Evolutionary conservation across 169 alveolate genomes (phyloP).

Genomic region (Perkinsus olseni): DNA sequence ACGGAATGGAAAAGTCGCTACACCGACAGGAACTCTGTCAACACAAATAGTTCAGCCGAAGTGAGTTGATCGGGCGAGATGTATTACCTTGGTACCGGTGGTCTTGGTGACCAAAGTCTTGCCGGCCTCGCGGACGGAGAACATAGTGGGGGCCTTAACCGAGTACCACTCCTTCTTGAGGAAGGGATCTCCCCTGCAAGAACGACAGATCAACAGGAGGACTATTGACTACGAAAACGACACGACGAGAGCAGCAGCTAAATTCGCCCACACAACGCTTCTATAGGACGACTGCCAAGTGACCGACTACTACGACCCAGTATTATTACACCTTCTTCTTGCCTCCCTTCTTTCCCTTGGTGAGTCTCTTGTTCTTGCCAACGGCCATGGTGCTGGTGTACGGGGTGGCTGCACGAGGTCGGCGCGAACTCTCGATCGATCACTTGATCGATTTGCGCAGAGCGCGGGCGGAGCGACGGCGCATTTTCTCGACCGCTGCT

Average conservation of each 20-base stretch:
- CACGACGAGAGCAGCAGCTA: not conserved
- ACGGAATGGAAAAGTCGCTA: too few relatives aligned
- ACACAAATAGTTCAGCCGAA: too few relatives aligned
- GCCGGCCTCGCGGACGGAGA: constrained; percentile 83
- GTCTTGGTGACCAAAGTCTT: constrained; percentile 88
- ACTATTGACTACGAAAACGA: not conserved
- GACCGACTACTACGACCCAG: not conserved
- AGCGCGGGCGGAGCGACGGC: constrained; percentile 3
- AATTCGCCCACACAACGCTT: not conserved
- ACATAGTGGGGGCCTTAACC: constrained; percentile 88
- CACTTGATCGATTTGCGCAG: not conserved
- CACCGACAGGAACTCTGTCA: too few relatives aligned
- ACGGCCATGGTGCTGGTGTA: constrained; percentile 75
- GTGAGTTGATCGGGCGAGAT: not conserved
- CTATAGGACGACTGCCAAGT: not conserved
- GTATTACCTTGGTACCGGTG: constrained; percentile 70
- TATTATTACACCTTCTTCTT: constrained; percentile 80
- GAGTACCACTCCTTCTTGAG: constrained; percentile 92
- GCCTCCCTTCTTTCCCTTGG: constrained; percentile 93
- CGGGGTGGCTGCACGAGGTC: not conserved
- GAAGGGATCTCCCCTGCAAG: constrained; percentile 78
- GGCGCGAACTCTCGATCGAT: not conserved
- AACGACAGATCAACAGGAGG: not conserved
- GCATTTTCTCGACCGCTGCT: not conserved
- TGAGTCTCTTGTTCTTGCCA: constrained; percentile 90